Evolutionary conservation across 192 early-diverging fungal genomes (phyloP).

Genomic region (Umbelopsis isabellina): DNA sequence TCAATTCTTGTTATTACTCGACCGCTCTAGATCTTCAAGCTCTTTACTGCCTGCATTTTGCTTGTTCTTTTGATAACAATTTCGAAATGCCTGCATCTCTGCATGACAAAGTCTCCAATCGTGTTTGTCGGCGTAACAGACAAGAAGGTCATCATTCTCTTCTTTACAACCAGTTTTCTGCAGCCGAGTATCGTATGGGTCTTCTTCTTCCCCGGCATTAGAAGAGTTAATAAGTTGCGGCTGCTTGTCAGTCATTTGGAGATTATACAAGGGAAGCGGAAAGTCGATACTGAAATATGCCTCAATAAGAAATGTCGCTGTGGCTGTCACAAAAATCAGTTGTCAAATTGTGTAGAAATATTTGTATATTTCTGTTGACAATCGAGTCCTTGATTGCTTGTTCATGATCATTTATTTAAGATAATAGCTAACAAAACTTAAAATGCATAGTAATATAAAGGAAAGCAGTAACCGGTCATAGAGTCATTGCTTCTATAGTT

Average conservation of each 20-base stretch:
- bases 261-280: too few species aligned
- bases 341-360: not conserved
- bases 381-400: not conserved
- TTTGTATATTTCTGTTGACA: not conserved
- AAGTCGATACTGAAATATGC: too few species aligned
- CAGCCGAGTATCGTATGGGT: conserved; percentile 81
- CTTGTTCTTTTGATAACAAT: conserved; percentile 68
- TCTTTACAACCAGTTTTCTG: conserved; percentile 75
- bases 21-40: conserved; percentile 10
- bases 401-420: not conserved
- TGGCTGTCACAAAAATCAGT: too few species aligned
- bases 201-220: conserved; percentile 64
- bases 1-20: not conserved
- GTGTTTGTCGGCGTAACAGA: conserved; percentile 82
- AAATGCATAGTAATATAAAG: too few species aligned
- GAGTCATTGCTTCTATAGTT: not conserved
- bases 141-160: conserved; percentile 80
- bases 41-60: conserved; percentile 33
- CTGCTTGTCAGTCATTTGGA: too few species aligned
- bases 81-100: conserved; percentile 78
- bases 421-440: not conserved
- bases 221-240: too few species aligned
- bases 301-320: too few species aligned
- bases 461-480: not conserved
- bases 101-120: conserved; percentile 86